phyloP scores from a whole-genome alignment of 345 rosid species.

The Orychophragmus violaceus region DNA sequence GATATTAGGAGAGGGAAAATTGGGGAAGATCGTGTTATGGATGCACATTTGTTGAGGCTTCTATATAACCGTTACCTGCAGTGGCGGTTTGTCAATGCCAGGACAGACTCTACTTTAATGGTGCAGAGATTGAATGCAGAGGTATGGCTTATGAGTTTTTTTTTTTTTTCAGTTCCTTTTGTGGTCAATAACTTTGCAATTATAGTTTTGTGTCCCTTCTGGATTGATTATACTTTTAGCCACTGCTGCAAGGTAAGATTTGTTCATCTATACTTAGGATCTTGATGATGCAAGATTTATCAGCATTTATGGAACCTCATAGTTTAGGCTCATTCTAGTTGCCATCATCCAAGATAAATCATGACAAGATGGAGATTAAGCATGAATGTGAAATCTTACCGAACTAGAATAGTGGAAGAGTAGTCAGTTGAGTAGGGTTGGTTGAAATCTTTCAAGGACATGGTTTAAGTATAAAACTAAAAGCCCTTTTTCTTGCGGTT shows the following conservation, averaged over 20 bases:
- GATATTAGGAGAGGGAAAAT: slow-evolving; percentile 76
- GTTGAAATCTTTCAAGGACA: slow-evolving; percentile 14
- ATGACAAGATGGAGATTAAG: neutral
- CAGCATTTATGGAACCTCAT: neutral
- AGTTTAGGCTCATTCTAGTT: neutral
- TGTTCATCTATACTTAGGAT: neutral
- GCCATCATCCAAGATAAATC: neutral
- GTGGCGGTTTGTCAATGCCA: slow-evolving; percentile 88
- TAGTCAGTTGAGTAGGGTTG: neutral
- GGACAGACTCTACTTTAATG: slow-evolving; percentile 59
- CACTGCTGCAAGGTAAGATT: neutral
- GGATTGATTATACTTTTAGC: neutral
- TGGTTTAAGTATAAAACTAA: neutral
- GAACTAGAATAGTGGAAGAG: neutral
- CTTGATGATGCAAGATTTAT: neutral
- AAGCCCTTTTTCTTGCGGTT: neutral
- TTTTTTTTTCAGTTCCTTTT: neutral
- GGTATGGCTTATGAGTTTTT: slow-evolving; percentile 47
- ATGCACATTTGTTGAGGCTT: slow-evolving; percentile 79
- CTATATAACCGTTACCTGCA: slow-evolving; percentile 78
- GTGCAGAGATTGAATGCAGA: slow-evolving; percentile 67
- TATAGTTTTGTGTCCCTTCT: neutral
- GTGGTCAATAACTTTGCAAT: neutral
- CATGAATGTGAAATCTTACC: slow-evolving; percentile 2
- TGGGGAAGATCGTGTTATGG: slow-evolving; percentile 63